These are phyloP conservation scores for Penicillium hordei DNA, from an alignment of 2,329 filamentous ascomycete species.

Conservation along the genomic window DNA sequence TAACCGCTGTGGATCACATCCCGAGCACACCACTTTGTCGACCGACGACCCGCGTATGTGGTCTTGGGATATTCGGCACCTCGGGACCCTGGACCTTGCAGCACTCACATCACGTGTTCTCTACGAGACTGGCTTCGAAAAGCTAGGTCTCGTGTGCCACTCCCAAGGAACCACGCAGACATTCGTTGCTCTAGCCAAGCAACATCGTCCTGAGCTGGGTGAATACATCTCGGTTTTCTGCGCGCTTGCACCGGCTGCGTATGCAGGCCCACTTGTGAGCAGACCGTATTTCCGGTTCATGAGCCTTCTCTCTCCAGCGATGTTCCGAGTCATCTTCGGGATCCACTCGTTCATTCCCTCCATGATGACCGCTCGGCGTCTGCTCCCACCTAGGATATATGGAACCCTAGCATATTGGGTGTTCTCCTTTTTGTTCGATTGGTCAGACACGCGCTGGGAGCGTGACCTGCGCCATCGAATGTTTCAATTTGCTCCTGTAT, in stretches of 20 bases:
- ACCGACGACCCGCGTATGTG: conserved; percentile 86
- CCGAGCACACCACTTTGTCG: conserved; percentile 69
- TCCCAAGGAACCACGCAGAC: conserved; percentile 90
- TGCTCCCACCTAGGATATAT: conserved; percentile 67
- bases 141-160: conserved; percentile 80
- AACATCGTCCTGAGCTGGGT: conserved; percentile 82
- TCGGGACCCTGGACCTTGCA: conserved; percentile 85
- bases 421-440: conserved; percentile 85
- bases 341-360: conserved; percentile 91
- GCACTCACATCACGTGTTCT: conserved; percentile 78
- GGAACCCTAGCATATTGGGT: conserved; percentile 83
- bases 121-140: conserved; percentile 76
- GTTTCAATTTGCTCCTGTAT: conserved; percentile 91
- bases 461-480: conserved; percentile 72
- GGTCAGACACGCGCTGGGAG: conserved; percentile 85
- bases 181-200: conserved; percentile 82
- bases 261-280: conserved; percentile 80
- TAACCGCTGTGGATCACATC: conserved; percentile 82
- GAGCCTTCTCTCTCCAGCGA: conserved; percentile 69
- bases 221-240: conserved; percentile 85
- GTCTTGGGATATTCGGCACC: conserved; percentile 93
- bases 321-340: conserved; percentile 82
- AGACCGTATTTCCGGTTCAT: conserved; percentile 93
- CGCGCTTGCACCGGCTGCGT: conserved; percentile 83
- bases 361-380: conserved; percentile 80